Conservation (phyloP, 1,139 yeast species). For the Kodamaea ohmeri region DNA sequence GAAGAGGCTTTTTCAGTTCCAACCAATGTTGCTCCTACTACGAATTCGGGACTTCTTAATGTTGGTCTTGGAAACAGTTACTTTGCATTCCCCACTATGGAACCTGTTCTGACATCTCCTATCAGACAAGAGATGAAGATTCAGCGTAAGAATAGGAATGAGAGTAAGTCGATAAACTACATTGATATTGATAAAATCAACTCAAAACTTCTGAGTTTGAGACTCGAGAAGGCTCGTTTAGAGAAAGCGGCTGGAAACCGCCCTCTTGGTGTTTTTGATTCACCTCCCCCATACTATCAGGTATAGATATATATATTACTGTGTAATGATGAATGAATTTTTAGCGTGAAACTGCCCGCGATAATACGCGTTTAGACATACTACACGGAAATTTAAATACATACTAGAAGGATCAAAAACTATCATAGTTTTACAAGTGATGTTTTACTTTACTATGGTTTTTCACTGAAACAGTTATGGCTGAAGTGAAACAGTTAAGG, state of each 20-base stretch:
- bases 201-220: constrained; percentile 19
- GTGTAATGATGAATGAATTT: background rate
- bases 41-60: constrained; percentile 19
- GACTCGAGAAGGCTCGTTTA: constrained; percentile 13
- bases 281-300: constrained; percentile 18
- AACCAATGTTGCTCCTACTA: constrained; percentile 1
- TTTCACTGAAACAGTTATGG: too few relatives aligned
- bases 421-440: background rate
- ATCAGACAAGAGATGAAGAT: constrained; percentile 15
- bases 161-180: constrained; percentile 31
- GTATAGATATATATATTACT: constrained; percentile 8
- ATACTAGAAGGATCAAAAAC: too few relatives aligned
- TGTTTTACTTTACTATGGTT: too few relatives aligned
- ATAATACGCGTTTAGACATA: background rate
- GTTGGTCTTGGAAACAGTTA: constrained; percentile 37
- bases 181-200: constrained; percentile 33
- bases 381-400: too few relatives aligned
- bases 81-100: constrained; percentile 29
- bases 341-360: background rate
- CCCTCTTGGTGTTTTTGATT: constrained; percentile 12
- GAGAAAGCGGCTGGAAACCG: constrained; percentile 7
- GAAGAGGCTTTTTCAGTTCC: constrained; percentile 3
- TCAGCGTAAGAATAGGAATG: constrained; percentile 13
- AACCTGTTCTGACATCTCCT: constrained; percentile 24
- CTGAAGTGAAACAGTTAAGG: too few relatives aligned